Base-by-base conservation (phyloP, 1,139 yeast species). In the Debaryomyces coudertii region DNA sequence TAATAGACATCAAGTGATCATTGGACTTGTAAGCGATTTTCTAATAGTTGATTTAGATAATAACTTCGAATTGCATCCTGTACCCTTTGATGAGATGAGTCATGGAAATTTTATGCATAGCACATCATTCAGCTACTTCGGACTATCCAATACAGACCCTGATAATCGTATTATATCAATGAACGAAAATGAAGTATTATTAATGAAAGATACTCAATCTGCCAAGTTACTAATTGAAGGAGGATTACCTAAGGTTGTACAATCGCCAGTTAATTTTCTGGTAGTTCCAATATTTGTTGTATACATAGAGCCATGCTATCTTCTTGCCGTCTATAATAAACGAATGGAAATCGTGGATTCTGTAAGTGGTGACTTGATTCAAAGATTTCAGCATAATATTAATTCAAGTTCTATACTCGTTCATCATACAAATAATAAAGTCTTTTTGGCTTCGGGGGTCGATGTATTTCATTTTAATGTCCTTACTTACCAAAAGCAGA, bases 261-360 rank as follows among this genome's bases (percentile, higher is more conserved):
- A 59, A 5, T 59, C 68, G 12, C 59, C 55, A 7, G 55, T 67
- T 1, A 63, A 63, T 37, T 57, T 76, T 45, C 45, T 56, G 2
- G 51, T 63, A 1, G 53, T 65, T 9, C 80, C 78, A 2, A 51
- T 56, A 12, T 58, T 53, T 30, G 62, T 75, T 2, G 55, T 67
- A 7, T 66, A 63, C 37, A 60, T 79, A 41, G 57, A 64, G 36
- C 87, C 87, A 1, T 56, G 66, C 1, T 82, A 81, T 52, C 50
- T 81, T 11, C 51, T 80, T n/a, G 53, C 69, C 1, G 56, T 73
- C 2, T 69, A 69, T 42, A 57, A 64, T 34, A 74, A 74, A 46
- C 69, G 63, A 41, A 53, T 82, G 1, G 83, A 79, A 45, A 53
- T 82, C 0, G 48, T 76, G 11, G 83, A 80, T 46, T 56, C 68